phyloP scores from a whole-genome alignment of 805 yeast genomes.

The Ogataea siamensis region DNA sequence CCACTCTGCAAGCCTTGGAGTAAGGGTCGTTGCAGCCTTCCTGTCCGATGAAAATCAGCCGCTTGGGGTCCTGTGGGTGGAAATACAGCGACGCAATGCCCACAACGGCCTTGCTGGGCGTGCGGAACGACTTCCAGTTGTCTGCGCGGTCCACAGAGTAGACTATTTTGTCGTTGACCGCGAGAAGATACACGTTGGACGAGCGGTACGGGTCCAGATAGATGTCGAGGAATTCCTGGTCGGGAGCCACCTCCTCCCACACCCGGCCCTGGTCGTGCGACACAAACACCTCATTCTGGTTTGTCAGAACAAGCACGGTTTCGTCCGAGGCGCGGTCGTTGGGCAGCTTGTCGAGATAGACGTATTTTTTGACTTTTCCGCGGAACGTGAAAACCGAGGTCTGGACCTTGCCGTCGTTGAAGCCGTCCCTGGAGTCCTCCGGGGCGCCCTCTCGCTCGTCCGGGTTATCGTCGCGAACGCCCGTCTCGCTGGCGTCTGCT shows the following conservation, averaged over 20 bases:
- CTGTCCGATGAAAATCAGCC: conserved; percentile 68
- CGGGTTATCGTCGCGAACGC: conserved; percentile 30
- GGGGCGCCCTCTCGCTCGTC: conserved; percentile 37
- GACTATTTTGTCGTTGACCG: conserved; percentile 49
- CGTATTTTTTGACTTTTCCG: conserved; percentile 54
- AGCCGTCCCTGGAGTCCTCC: conserved; percentile 34
- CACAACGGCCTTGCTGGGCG: conserved; percentile 52
- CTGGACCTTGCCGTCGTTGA: conserved; percentile 40
- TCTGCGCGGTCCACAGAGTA: conserved; percentile 67
- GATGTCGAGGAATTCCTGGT: conserved; percentile 49
- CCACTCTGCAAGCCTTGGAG: conserved; percentile 49
- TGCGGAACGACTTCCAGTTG: conserved; percentile 48
- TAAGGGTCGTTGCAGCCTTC: conserved; percentile 51
- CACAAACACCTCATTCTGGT: conserved; percentile 52
- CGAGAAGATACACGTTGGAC: conserved; percentile 53
- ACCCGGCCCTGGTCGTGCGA: conserved; percentile 68
- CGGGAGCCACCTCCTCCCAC: conserved; percentile 47
- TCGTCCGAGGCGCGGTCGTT: conserved; percentile 48
- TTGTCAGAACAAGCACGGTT: conserved; percentile 60
- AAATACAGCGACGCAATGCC: conserved; percentile 51
- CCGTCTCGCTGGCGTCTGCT: too few relatives aligned
- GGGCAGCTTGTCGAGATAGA: conserved; percentile 55
- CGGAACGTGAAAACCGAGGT: conserved; percentile 47
- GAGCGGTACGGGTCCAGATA: conserved; percentile 53
- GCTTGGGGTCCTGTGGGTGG: conserved; percentile 57